Base-by-base conservation (phyloP, 306 rosid genomes). In the Albizia julibrissin region DNA sequence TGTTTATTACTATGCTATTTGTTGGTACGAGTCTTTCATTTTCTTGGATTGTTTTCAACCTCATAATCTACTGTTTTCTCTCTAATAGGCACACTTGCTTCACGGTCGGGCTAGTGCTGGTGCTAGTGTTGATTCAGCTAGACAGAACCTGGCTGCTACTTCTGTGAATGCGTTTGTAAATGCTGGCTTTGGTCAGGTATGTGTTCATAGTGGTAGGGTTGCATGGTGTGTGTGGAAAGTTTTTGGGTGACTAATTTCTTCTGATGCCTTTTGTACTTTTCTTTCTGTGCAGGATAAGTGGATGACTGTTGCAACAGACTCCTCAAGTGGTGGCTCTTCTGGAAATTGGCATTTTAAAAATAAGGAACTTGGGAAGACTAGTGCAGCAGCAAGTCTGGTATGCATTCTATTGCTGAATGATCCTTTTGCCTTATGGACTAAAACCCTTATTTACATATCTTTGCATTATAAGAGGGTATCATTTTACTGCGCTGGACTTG, bases 161-260 rank as follows among this genome's bases (percentile, higher is more conserved):
- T 96, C 93, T 83, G 99, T 96, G 40, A 96, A 96, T 75, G 98
- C 99, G 19, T 96, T 96, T 90, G 99, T 96, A 76, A 96, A 96
- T 91, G 99, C 99, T 80, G 99, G 99, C 26, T 96, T 96, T 88
- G 99, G 98, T 87, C 97, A 92, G 98, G 99, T 93, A 85, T 39
- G 46, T 79, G 44, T 73, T 75, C 65, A 42, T 75, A 74, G 58
- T 12, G 73, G 81, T 33, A 37, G 83, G 80, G 71, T 73, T 61
- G 14, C 50, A 4, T 31, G 14, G 22, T 66, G 50, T 69, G 18
- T 21, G 27, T 75, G n/a, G n/a, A n/a, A 34, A 79, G 69, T 16
- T 69, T 77, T 65, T 31, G 44, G 40, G 24, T 46, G 74, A 29
- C 26, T 68, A 64, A 74, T 73, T 10, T 37, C 50, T 76, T 69